These are phyloP conservation scores for Erucastrum elatum DNA, from an alignment of 345 rosid species.

Conservation along the genomic window DNA sequence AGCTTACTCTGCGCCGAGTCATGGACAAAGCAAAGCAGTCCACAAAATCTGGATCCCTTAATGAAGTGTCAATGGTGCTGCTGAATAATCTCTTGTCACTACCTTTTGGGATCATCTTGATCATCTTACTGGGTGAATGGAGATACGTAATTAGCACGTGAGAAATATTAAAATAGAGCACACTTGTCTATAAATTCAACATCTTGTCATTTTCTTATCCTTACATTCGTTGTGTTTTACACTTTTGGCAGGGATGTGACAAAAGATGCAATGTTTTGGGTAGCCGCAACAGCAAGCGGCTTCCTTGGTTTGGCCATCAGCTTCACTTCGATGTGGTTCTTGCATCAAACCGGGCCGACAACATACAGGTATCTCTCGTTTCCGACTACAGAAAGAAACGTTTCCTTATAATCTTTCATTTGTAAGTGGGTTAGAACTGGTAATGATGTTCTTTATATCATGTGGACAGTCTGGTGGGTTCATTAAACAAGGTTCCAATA, in stretches of 20 bases:
- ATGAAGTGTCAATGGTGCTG: slow-evolving; percentile 89
- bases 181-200: not conserved
- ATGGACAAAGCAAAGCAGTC: slow-evolving; percentile 91
- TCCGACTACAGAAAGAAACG: not conserved
- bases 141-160: slow-evolving; percentile 68
- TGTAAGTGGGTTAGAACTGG: slow-evolving; percentile 8
- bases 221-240: not conserved
- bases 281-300: slow-evolving; percentile 82
- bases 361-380: slow-evolving; percentile 65
- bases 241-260: slow-evolving; percentile 59
- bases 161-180: slow-evolving; percentile 27
- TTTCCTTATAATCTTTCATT: not conserved
- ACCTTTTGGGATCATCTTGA: slow-evolving; percentile 67
- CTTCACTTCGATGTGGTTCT: slow-evolving; percentile 97
- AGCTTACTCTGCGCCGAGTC: slow-evolving; percentile 78
- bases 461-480: slow-evolving; percentile 75
- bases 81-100: slow-evolving; percentile 82
- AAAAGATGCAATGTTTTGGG: slow-evolving; percentile 77
- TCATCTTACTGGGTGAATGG: slow-evolving; percentile 72
- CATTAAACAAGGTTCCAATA: slow-evolving; percentile 88
- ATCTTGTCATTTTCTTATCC: not conserved
- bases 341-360: slow-evolving; percentile 93
- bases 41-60: slow-evolving; percentile 74
- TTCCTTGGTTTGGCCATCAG: slow-evolving; percentile 91
- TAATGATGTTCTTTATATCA: not conserved